Evolutionary conservation across 2,329 filamentous ascomycete genomes (phyloP).

Genomic region (Cytospora piceae): DNA sequence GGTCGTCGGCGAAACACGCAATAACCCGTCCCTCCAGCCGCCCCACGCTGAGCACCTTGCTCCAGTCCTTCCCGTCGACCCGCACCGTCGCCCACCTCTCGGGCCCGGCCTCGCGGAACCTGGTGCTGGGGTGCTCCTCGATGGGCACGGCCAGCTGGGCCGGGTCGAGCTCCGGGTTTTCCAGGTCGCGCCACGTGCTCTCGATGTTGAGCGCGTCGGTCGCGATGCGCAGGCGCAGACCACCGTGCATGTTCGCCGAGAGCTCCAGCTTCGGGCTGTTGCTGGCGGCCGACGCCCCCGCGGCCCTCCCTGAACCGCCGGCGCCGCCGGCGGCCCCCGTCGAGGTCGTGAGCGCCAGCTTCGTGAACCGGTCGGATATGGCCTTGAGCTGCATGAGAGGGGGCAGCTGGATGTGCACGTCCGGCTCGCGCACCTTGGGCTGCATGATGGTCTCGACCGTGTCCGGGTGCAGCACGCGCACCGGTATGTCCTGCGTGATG

Average conservation of each 20-base stretch:
- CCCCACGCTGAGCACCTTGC: slow-evolving; percentile 88
- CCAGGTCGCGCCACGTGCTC: slow-evolving; percentile 82
- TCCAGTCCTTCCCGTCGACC: slow-evolving; percentile 95
- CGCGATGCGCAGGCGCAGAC: slow-evolving; percentile 75
- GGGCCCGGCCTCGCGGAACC: slow-evolving; percentile 75
- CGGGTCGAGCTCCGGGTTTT: slow-evolving; percentile 86
- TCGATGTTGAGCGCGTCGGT: slow-evolving; percentile 86
- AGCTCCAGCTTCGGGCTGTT: slow-evolving; percentile 74
- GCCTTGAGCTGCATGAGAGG: slow-evolving; percentile 86
- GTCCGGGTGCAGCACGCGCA: slow-evolving; percentile 81
- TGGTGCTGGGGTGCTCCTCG: slow-evolving; percentile 79
- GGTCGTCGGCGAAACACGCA: slow-evolving; percentile 83
- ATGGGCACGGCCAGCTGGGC: slow-evolving; percentile 72
- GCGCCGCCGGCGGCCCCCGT: slow-evolving; percentile 30
- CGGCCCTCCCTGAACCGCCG: slow-evolving; percentile 30
- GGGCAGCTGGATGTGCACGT: slow-evolving; percentile 91
- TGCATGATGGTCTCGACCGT: slow-evolving; percentile 94
- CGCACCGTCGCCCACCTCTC: slow-evolving; percentile 86
- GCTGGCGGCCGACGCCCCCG: slow-evolving; percentile 31
- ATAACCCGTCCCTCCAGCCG: slow-evolving; percentile 88
- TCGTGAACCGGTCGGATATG: slow-evolving; percentile 94
- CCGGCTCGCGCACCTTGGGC: slow-evolving; percentile 85
- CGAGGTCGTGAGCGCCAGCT: slow-evolving; percentile 59
- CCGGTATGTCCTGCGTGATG: slow-evolving; percentile 95
- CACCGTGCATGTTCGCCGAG: slow-evolving; percentile 93